phyloP scores from a whole-genome alignment of 2,329 filamentous ascomycete genomes.

The Talaromyces sp. region DNA sequence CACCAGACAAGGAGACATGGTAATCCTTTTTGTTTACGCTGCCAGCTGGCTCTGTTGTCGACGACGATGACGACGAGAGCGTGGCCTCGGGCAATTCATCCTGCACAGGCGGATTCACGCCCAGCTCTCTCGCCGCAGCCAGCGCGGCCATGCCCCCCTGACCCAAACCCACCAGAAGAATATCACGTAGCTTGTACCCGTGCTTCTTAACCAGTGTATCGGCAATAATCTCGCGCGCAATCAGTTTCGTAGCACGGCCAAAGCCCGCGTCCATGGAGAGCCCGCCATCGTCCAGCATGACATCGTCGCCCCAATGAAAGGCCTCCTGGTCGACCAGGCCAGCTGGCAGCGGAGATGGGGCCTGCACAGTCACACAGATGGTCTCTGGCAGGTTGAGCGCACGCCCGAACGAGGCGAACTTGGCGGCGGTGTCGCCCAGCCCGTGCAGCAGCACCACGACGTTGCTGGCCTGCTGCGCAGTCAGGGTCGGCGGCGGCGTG shows the following conservation, averaged over 20 bases:
- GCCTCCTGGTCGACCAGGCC: conserved; percentile 49
- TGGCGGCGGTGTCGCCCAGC: conserved; percentile 66
- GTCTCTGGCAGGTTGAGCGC: conserved; percentile 71
- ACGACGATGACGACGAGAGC: neutral
- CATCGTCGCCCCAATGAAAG: conserved; percentile 65
- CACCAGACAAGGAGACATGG: conserved; percentile 26
- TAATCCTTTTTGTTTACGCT: conserved; percentile 10
- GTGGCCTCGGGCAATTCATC: conserved; percentile 4
- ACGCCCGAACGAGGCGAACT: conserved; percentile 64
- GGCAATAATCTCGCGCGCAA: conserved; percentile 49
- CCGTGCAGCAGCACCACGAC: conserved; percentile 79
- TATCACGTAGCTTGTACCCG: conserved; percentile 55
- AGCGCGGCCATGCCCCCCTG: conserved; percentile 62
- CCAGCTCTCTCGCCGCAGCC: conserved; percentile 46
- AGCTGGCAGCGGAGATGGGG: conserved; percentile 62
- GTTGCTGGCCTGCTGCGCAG: conserved; percentile 56
- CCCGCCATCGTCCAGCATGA: conserved; percentile 51
- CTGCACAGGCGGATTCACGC: conserved; percentile 5
- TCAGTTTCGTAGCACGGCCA: conserved; percentile 38
- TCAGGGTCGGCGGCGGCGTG: conserved; percentile 31
- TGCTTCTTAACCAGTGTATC: conserved; percentile 49
- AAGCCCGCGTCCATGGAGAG: conserved; percentile 61
- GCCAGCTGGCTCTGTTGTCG: neutral
- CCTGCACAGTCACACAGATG: conserved; percentile 67
- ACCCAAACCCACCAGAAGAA: conserved; percentile 61